Percentiles rank a stretch among this genome's conserved stretches.
These are phyloP conservation scores for Gyromitra esculenta DNA, from an alignment of 2,329 filamentous ascomycete species.

Conservation along the genomic window DNA sequence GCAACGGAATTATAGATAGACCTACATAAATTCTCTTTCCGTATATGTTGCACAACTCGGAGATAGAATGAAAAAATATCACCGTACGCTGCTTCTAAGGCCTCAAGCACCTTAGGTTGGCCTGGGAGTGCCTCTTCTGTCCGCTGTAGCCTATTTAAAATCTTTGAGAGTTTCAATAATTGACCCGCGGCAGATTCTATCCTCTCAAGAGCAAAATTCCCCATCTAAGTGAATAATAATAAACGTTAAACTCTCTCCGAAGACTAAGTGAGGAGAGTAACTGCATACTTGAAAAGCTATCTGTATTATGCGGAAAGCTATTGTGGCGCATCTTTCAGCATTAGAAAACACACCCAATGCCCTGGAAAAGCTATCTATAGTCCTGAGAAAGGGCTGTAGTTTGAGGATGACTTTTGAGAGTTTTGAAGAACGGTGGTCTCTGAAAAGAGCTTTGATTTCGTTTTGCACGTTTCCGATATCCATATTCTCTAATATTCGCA, in stretches of 20 bases:
- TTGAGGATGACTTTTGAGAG: background rate
- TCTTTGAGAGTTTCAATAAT: background rate
- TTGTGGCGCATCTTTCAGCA: background rate
- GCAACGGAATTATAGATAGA: background rate
- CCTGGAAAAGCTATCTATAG: background rate
- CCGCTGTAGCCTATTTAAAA: background rate
- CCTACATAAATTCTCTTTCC: background rate
- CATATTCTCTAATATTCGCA: background rate
- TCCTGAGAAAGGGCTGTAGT: background rate
- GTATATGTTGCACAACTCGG: background rate
- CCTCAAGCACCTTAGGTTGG: background rate
- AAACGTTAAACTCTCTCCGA: background rate
- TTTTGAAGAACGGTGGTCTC: background rate
- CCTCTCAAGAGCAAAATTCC: background rate
- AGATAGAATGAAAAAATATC: constrained; percentile 1
- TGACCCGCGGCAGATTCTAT: background rate
- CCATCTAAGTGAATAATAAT: background rate
- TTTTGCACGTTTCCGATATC: background rate
- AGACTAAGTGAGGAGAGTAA: background rate
- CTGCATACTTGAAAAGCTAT: background rate
- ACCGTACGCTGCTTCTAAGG: background rate
- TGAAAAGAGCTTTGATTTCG: background rate
- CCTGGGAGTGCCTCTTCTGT: background rate
- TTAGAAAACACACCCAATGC: background rate
- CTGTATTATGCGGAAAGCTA: background rate